Evolutionary conservation across 2,329 filamentous ascomycete species (phyloP).

Genomic region (Penicillium sp.): DNA sequence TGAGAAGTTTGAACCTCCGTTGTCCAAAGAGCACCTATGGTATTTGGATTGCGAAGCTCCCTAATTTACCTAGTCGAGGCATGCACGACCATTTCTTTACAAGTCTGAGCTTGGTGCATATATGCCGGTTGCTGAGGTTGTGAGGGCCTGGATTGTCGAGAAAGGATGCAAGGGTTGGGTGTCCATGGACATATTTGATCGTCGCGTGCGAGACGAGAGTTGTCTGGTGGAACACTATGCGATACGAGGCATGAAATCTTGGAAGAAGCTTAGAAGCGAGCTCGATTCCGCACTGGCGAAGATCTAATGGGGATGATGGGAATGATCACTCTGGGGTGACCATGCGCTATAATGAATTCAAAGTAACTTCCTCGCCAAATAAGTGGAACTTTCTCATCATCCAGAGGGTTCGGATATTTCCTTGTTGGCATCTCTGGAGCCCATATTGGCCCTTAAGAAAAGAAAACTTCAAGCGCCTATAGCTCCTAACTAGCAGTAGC

Average conservation of each 20-base stretch:
- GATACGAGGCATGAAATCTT: slow-evolving; percentile 19
- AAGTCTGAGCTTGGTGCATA: slow-evolving; percentile 31
- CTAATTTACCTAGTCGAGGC: slow-evolving; percentile 34
- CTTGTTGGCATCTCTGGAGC: no score
- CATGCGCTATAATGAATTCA: no score
- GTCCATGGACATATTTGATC: slow-evolving; percentile 38
- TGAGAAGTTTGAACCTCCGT: slow-evolving; percentile 35
- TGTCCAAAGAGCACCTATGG: slow-evolving; percentile 33
- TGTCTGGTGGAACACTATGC: slow-evolving; percentile 21
- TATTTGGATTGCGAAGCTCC: slow-evolving; percentile 31
- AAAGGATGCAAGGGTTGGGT: slow-evolving; percentile 26
- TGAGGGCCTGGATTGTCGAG: slow-evolving; percentile 31
- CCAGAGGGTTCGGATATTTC: no score
- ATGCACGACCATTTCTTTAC: slow-evolving; percentile 36
- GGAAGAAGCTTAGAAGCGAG: slow-evolving; percentile 21
- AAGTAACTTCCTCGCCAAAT: background rate
- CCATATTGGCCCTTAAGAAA: no score
- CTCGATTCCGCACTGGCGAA: background rate
- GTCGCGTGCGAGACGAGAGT: slow-evolving; percentile 27
- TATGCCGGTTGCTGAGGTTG: slow-evolving; percentile 33
- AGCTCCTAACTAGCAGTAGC: no score
- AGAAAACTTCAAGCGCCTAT: no score
- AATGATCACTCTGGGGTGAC: background rate
- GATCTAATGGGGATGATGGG: background rate
- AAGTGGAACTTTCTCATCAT: no score